Base-by-base conservation (phyloP, 306 rosid genomes). In the Herpetospermum pedunculosum region DNA sequence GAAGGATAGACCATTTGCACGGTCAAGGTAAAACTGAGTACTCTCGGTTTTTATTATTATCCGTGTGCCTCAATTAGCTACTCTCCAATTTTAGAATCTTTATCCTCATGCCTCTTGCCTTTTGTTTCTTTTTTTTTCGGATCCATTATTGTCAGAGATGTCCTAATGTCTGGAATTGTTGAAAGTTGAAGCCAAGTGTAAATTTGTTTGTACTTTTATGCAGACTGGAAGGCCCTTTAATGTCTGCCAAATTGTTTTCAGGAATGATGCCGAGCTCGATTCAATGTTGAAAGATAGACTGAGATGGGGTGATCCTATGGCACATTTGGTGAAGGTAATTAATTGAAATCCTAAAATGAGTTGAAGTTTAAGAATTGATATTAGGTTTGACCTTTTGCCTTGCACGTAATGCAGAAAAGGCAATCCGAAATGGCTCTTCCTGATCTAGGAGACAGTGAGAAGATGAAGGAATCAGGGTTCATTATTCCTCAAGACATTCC, bases 261-360 rank as follows among this genome's bases (percentile, higher is more conserved):
- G 97, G 74, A 97, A 94, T 78, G 96, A 94, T 84, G 89, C 96
- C 1, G 95, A 91, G 57, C 95, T 91, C 13, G 99, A 94, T 80
- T 79, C 81, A 21, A 75, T 87, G 79, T 5, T 91, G 84, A 94
- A 85, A 80, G 97, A 89, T 8, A 82, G 85, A 75, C 10, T 85
- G 65, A 81, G 99, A 81, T 91, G 97, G 97, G 99, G 97, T 26
- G 99, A 94, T 82, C 98, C 95, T 29, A 91, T 94, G 98, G 94
- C 96, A 10, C 90, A 91, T 77, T 79, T 94, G 79, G 98, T 94
- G 13, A 89, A 94, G 96, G 97, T 85, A 94, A 84, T 62, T 54
- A 19, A 21, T 44, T 44, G 18, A 40, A 47, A 71, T 25, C 47
- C 78, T 48, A 70, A 47, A 73, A 14, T 41, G 80, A 32, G 63